A percentile compares a stretch with the other conserved stretches of the same genome.
Evolutionary conservation across 2,329 filamentous ascomycete genomes (phyloP).

Genomic region (Arthrocladium fulminans): DNA sequence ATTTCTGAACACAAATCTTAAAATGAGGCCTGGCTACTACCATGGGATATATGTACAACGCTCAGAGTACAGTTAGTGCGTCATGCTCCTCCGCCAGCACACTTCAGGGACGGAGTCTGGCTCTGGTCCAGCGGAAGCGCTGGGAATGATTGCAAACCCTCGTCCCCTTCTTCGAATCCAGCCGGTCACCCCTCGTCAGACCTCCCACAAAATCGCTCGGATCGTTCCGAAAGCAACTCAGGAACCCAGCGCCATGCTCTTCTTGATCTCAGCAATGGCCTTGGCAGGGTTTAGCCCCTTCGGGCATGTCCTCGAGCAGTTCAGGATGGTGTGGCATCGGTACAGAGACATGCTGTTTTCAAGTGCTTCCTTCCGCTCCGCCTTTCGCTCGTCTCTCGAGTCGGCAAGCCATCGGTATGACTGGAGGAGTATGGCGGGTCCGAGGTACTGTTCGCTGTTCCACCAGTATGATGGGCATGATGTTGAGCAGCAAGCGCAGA

Average conservation of each 20-base stretch:
- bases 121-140: too few relatives aligned
- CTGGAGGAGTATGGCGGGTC: conserved; percentile 89
- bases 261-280: conserved; percentile 98
- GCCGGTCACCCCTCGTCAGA: too few relatives aligned
- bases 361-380: conserved; percentile 77
- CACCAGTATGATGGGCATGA: conserved; percentile 99
- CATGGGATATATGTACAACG: too few relatives aligned
- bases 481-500: conserved; percentile 98
- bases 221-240: background rate
- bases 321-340: conserved; percentile 97
- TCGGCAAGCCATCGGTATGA: conserved; percentile 97
- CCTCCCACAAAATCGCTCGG: too few relatives aligned
- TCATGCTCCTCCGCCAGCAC: too few relatives aligned
- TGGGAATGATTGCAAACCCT: too few relatives aligned
- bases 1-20: too few relatives aligned
- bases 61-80: too few relatives aligned
- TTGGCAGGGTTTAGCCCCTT: conserved; percentile 95
- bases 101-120: too few relatives aligned
- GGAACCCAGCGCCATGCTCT: conserved; percentile 63
- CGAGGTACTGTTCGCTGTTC: conserved; percentile 98
- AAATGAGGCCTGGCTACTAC: too few relatives aligned
- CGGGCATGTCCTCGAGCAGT: conserved; percentile 94
- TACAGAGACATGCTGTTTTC: conserved; percentile 99
- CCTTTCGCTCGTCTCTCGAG: conserved; percentile 82
- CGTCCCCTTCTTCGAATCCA: too few relatives aligned